Evolutionary conservation across 352 stramenopile genomes (phyloP).

Genomic region (Halophytophthora polymorphica): DNA sequence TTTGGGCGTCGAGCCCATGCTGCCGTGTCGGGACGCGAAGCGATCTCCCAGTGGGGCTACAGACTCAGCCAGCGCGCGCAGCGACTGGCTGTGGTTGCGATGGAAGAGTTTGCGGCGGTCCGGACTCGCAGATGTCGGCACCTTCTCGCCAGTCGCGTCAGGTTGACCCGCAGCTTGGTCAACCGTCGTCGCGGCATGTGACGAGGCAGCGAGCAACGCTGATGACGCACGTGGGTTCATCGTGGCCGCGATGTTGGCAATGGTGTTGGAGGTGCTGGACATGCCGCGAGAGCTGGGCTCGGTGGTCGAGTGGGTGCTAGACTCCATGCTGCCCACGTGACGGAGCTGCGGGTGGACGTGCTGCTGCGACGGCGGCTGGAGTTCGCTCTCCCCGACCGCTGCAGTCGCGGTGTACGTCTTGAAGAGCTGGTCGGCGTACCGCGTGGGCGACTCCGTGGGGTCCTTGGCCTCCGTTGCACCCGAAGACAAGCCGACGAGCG

Average conservation of each 20-base stretch:
- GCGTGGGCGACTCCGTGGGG: constrained; percentile 20
- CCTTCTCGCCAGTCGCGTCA: neutral
- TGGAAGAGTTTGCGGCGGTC: constrained; percentile 12
- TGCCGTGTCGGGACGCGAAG: constrained; percentile 1
- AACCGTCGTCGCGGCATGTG: neutral
- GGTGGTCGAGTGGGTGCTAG: too few species aligned
- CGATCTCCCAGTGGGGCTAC: neutral
- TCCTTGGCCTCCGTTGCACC: neutral
- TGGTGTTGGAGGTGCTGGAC: too few species aligned
- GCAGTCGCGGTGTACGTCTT: neutral
- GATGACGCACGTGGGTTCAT: too few species aligned
- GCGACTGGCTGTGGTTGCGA: constrained; percentile 14
- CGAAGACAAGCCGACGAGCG: neutral
- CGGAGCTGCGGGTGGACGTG: neutral
- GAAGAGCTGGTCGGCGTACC: constrained; percentile 25
- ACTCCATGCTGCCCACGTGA: neutral
- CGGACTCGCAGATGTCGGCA: neutral
- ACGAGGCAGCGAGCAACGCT: too few species aligned
- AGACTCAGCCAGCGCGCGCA: constrained; percentile 15
- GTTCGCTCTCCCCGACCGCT: neutral
- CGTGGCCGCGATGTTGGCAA: too few species aligned
- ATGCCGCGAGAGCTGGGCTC: too few species aligned
- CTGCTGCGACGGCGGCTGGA: neutral
- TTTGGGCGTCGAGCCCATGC: constrained; percentile 1
- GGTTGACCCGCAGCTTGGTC: neutral